Base-by-base conservation (phyloP, 176 grass and related monocot species). In the Cenchrus purpureus region DNA sequence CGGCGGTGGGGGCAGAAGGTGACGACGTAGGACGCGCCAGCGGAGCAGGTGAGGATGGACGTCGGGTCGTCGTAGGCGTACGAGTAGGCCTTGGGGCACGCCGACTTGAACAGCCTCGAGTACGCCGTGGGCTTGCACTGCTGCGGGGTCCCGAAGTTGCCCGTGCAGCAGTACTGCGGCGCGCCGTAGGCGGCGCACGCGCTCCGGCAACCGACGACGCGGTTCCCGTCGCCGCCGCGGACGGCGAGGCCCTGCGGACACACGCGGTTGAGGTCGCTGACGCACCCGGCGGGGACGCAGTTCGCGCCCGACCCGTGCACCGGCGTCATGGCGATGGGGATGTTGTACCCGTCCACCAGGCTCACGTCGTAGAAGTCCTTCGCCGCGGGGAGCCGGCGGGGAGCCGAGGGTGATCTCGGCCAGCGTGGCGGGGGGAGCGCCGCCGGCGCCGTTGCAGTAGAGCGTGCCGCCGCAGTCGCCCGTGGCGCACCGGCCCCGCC, bases 291-390 rank as follows among this genome's bases (percentile, higher is more conserved):
- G 1, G 90, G 65, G 0, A 68, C 84, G 86, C 97, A 99, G 73
- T 77, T 84, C 44, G 68, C 90, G 5, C 62, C 86, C 0, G 81
- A 87, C 0, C 93, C 93, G 65, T 90, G 94, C 71, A 88, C 88
- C 4, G 97, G 97, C 16, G 94, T 89, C 94, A 99, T 94, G 48
- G 86, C 89, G 78, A 99, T 92, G 31, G 90, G 83, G 46, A 99
- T 80, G 88, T 99, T 99, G 92, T 98, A 98, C 50, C 95, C 95
- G 84, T 98, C 95, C 7, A 98, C 92, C 0, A 98, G 92, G 73
- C 89, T 91, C 20, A 98, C 95, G 75, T 98, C 95, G 88, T 98
- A 98, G 92, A 98, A 98, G 88, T 98, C 96, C 48, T 91, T 91
- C 5, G 86, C 31, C 0, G 68, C 0, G 1, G 0, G 2, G 80